Evolutionary conservation across 257 asterid species (phyloP).

Genomic region (Jacaranda copaia): DNA sequence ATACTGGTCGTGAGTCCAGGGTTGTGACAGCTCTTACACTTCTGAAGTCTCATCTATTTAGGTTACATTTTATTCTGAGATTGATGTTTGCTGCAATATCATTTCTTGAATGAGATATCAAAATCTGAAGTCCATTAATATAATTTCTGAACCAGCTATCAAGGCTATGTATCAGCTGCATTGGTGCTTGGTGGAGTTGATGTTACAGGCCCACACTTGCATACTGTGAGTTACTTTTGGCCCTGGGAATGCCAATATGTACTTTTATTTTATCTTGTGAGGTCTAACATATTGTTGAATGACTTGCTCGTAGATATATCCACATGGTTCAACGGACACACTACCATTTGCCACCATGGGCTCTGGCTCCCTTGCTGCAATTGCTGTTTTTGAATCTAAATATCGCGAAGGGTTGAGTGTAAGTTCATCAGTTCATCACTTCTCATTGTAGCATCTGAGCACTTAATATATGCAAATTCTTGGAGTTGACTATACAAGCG

Average conservation of each 20-base stretch:
- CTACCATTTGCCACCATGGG: constrained; percentile 89
- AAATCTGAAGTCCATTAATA: constrained; percentile 12
- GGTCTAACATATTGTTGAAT: background rate
- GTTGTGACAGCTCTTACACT: constrained; percentile 74
- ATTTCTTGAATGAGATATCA: background rate
- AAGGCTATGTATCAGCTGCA: constrained; percentile 78
- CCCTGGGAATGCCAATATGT: background rate
- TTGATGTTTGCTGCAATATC: constrained; percentile 11
- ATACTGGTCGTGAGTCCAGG: constrained; percentile 81
- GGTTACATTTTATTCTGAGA: constrained; percentile 42
- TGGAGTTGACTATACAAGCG: background rate
- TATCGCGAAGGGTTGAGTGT: constrained; percentile 71
- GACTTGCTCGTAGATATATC: constrained; percentile 59
- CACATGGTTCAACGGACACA: constrained; percentile 83
- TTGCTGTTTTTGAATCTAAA: constrained; percentile 77
- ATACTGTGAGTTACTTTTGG: constrained; percentile 57
- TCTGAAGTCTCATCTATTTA: constrained; percentile 73
- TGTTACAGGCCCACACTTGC: constrained; percentile 75
- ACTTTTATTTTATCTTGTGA: background rate
- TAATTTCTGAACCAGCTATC: constrained; percentile 49
- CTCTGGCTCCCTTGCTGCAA: constrained; percentile 76
- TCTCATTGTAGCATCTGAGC: background rate
- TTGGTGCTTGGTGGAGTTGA: constrained; percentile 87
- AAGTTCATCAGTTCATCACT: constrained; percentile 43
- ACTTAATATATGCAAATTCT: too few species aligned